phyloP scores from a whole-genome alignment of 345 rosid genomes.

The Microcos paniculata region DNA sequence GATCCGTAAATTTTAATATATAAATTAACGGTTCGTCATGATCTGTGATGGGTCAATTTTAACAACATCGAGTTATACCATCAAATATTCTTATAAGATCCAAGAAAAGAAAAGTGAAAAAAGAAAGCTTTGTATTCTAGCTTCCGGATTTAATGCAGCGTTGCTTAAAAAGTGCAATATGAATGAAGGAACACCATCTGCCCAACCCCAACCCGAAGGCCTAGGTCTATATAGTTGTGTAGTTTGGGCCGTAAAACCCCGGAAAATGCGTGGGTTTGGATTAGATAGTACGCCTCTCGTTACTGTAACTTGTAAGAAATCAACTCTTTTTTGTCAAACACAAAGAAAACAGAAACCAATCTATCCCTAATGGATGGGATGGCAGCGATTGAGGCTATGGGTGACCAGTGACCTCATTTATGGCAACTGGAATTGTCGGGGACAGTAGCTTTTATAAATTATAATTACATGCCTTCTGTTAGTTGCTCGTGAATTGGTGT shows the following conservation, averaged over 20 bases:
- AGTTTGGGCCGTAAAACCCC: neutral
- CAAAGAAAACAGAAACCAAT: neutral
- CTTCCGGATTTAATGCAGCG: too few relatives aligned
- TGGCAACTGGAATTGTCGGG: neutral
- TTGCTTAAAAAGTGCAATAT: too few relatives aligned
- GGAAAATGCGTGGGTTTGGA: neutral
- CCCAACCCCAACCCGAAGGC: neutral
- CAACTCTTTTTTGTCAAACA: neutral
- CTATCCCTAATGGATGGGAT: neutral
- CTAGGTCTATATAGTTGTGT: neutral
- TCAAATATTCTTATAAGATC: too few relatives aligned
- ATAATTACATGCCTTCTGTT: neutral
- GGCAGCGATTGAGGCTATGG: neutral
- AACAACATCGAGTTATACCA: too few relatives aligned
- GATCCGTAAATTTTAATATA: too few relatives aligned
- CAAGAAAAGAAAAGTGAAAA: too few relatives aligned
- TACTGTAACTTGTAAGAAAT: too few relatives aligned
- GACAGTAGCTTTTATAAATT: neutral
- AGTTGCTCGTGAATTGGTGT: neutral
- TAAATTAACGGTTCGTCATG: too few relatives aligned
- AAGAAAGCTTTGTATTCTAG: too few relatives aligned
- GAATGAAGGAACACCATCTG: neutral
- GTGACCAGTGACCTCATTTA: constrained; percentile 1
- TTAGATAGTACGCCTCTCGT: too few relatives aligned
- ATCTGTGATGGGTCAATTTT: too few relatives aligned